A percentile compares a stretch with the other conserved stretches of the same genome.
Conservation (phyloP, 352 stramenopile genomes). For the Phytopythium boreale region DNA sequence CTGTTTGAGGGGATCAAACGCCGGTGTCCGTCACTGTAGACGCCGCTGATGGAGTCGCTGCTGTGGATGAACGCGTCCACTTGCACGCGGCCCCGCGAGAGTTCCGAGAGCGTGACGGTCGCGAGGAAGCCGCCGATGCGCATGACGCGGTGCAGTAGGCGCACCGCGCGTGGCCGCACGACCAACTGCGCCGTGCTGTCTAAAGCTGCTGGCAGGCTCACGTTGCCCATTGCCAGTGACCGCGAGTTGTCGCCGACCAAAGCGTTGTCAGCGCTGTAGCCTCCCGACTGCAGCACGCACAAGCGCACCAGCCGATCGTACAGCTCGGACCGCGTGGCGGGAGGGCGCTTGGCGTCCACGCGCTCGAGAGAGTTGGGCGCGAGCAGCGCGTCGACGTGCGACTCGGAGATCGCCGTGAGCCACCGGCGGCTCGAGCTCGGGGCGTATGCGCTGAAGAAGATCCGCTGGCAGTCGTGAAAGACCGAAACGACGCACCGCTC, state of each 20-base stretch:
- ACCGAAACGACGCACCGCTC: constrained; percentile 59
- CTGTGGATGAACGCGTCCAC: constrained; percentile 56
- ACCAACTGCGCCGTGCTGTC: constrained; percentile 22
- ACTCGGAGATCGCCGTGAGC: constrained; percentile 49
- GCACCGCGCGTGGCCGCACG: constrained; percentile 43
- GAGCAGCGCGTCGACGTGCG: constrained; percentile 55
- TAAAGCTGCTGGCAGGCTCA: background rate
- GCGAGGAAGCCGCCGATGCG: constrained; percentile 37
- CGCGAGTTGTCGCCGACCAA: background rate
- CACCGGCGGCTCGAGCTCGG: constrained; percentile 44
- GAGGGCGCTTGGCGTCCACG: constrained; percentile 36
- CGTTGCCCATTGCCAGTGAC: background rate
- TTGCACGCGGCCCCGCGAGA: constrained; percentile 55
- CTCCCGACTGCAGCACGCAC: constrained; percentile 38
- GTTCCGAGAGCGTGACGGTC: constrained; percentile 60
- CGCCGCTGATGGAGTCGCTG: background rate
- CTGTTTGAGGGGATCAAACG: constrained; percentile 11
- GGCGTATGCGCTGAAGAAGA: constrained; percentile 73
- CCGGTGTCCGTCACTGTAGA: background rate
- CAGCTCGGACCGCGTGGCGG: constrained; percentile 46
- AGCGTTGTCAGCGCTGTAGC: background rate
- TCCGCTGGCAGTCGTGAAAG: constrained; percentile 64
- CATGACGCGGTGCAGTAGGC: constrained; percentile 49
- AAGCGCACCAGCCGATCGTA: constrained; percentile 59
- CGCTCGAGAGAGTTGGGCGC: constrained; percentile 60